Evolutionary conservation across 176 grass and related monocot genomes (phyloP).

Genomic region (Musa acuminata): DNA sequence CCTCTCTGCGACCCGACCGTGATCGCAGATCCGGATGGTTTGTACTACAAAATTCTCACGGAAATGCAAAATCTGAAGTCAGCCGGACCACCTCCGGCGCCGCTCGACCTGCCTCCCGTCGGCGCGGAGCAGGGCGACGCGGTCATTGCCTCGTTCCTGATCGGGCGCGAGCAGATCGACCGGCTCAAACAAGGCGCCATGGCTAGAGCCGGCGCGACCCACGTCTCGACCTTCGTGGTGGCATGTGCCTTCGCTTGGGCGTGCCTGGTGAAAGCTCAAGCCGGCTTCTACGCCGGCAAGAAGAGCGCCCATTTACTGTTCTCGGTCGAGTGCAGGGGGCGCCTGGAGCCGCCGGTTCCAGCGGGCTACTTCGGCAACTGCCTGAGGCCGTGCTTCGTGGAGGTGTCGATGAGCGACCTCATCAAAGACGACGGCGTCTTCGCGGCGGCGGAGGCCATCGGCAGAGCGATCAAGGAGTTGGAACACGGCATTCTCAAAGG

Average conservation of each 20-base stretch:
- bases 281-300: conserved; percentile 2
- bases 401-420: conserved; percentile 37
- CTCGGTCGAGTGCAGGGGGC: conserved; percentile 68
- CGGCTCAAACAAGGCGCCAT: conserved; percentile 45
- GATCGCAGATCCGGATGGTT: conserved; percentile 43
- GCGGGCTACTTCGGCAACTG: conserved; percentile 88
- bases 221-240: conserved; percentile 80
- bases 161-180: conserved; percentile 51
- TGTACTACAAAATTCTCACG: conserved; percentile 56
- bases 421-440: conserved; percentile 34
- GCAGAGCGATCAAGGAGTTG: conserved; percentile 40
- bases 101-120: conserved; percentile 10
- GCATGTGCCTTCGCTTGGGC: conserved; percentile 88
- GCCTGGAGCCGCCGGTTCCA: conserved; percentile 49
- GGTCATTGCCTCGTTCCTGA: conserved; percentile 56
- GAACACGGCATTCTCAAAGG: conserved; percentile 62
- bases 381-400: conserved; percentile 79
- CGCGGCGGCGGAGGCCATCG: conserved; percentile 52
- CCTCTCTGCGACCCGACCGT: conserved; percentile 44
- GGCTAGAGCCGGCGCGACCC: conserved; percentile 21
- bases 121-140: conserved; percentile 13
- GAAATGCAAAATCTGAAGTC: conserved; percentile 60
- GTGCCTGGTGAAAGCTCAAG: conserved; percentile 40
- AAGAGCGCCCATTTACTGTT: conserved; percentile 63
- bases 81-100: conserved; percentile 35